Evolutionary conservation across 2,329 filamentous ascomycete species (phyloP), one percentile per base, ranked within the genome.

Genomic region (Penicillium sp.): DNA sequence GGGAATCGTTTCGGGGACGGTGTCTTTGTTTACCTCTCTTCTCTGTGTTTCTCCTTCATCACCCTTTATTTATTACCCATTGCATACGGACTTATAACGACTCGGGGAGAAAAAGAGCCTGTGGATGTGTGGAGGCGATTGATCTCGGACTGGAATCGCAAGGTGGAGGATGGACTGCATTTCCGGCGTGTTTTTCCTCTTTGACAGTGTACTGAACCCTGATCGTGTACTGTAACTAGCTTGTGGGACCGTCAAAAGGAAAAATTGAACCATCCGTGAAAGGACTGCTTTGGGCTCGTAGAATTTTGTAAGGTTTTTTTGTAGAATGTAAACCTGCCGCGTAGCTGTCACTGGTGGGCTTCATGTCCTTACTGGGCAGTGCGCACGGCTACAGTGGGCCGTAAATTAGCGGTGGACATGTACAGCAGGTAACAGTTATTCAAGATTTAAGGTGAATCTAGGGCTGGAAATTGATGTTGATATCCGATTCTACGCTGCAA

Each of bases 261-360:
- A 65, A 68, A 65, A 62, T 63, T 59, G 60, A 43, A 57, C 39
- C 39, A 62, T 67, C 64, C 62, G 62, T 62, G 61, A 64, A 67
- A 57, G 61, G 43, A 42, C 4, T 7, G 14, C 2, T 50, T 50
- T 38, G 14, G n/a, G 28, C 22, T 35, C 37, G 35, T 47, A 47
- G 31, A 42, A 4, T 31, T 31, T 22, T 20, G 20, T 20, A 20
- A 20, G 22, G 31, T 31, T 10, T 1, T 1, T 10, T 8, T 31
- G 31, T 31, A 31, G 31, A 31, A 31, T 8, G 28, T 31, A 37
- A 11, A 11, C 6, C 38, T 39, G 38, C 15, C n/a, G 38, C 14
- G n/a, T 39, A 6, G 15, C 20, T 12, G 41, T 43, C 41, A 4
- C 22, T 12, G 41, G 11, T 20, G 17, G 17, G 41, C 41, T 5